Evolutionary conservation across 257 asterid species (phyloP).

Genomic region (Vinca minor): DNA sequence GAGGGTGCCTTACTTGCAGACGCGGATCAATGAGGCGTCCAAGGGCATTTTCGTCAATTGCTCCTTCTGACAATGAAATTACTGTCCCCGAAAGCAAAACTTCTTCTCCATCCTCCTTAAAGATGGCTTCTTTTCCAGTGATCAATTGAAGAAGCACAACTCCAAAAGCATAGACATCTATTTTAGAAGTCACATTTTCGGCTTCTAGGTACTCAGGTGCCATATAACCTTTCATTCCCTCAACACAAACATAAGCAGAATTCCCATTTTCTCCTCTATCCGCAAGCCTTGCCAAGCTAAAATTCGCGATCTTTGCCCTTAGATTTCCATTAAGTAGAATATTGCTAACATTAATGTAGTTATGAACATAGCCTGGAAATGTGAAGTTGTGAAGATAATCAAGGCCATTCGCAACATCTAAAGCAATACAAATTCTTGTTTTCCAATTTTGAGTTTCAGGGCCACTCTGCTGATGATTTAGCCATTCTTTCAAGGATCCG

Average conservation of each 20-base stretch:
- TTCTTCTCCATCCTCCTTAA: conserved; percentile 29
- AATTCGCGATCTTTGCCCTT: conserved; percentile 62
- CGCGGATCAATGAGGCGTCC: conserved; percentile 40
- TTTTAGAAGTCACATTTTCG: conserved; percentile 37
- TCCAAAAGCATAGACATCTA: conserved; percentile 62
- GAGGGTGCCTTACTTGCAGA: conserved; percentile 48
- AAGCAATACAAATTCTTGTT: conserved; percentile 41
- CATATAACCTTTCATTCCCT: conserved; percentile 47
- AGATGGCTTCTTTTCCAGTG: conserved; percentile 46
- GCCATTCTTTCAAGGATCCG: conserved; percentile 56
- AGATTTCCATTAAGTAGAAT: conserved; percentile 40
- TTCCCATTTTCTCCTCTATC: conserved; percentile 15
- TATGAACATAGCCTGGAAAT: conserved; percentile 56
- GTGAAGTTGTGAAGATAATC: conserved; percentile 66
- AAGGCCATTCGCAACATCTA: conserved; percentile 66
- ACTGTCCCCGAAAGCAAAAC: conserved; percentile 31
- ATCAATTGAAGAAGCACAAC: conserved; percentile 52
- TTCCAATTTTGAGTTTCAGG: conserved; percentile 42
- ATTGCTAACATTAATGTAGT: conserved; percentile 39
- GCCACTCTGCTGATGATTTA: conserved; percentile 18
- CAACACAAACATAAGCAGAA: conserved; percentile 15
- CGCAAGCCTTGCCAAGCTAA: conserved; percentile 37
- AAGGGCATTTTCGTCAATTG: conserved; percentile 13
- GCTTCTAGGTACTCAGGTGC: conserved; percentile 48
- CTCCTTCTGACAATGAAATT: conserved; percentile 19